Conservation (phyloP, 805 yeast species). For the Groenewaldozyma salmanticensis region DNA sequence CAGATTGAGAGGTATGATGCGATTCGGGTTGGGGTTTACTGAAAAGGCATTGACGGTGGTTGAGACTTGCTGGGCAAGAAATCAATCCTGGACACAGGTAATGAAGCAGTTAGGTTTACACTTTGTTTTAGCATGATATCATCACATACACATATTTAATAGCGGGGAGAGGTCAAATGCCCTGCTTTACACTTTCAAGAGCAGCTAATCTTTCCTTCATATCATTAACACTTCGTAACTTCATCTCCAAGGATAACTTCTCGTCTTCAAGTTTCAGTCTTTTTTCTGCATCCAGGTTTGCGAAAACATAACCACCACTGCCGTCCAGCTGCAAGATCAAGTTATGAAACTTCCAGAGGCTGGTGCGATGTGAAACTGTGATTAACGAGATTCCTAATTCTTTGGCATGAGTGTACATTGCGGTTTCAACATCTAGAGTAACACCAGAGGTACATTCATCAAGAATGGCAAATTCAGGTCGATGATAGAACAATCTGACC, state of each 20-base stretch:
- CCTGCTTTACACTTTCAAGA: conserved; percentile 24
- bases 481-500: conserved; percentile 85
- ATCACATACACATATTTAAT: neutral
- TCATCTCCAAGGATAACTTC: conserved; percentile 56
- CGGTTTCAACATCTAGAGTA: conserved; percentile 80
- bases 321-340: conserved; percentile 78
- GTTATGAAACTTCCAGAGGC: conserved; percentile 86
- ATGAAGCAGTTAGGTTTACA: conserved; percentile 35
- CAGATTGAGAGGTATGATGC: conserved; percentile 34
- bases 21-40: conserved; percentile 36
- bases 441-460: conserved; percentile 96
- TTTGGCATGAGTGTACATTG: conserved; percentile 79
- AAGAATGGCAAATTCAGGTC: conserved; percentile 85
- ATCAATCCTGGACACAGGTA: conserved; percentile 43
- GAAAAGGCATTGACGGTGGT: conserved; percentile 39
- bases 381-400: conserved; percentile 67
- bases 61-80: conserved; percentile 44
- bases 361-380: conserved; percentile 88
- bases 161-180: neutral
- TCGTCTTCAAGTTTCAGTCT: conserved; percentile 73
- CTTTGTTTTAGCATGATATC: conserved; percentile 33
- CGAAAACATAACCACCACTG: conserved; percentile 57
- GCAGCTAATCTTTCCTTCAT: conserved; percentile 58
- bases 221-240: conserved; percentile 59
- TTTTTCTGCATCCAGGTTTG: conserved; percentile 58